These are phyloP conservation scores for Mortierella claussenii DNA, from an alignment of 192 early-diverging fungal genomes.

Conservation along the genomic window DNA sequence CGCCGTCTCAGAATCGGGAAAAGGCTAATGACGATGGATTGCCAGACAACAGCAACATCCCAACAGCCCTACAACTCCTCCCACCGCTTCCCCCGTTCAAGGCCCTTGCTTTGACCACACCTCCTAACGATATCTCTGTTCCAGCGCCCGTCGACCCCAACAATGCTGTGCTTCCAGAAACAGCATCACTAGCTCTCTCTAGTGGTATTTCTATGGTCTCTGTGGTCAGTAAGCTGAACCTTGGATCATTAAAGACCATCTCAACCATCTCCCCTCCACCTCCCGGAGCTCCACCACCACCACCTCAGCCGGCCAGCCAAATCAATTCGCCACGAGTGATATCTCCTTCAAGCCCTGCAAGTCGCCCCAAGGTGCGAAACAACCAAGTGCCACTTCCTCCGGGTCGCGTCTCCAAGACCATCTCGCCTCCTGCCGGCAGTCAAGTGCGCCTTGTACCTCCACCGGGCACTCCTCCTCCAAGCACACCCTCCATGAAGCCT, in stretches of 20 bases:
- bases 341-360: constrained; percentile 26
- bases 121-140: constrained; percentile 29
- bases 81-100: constrained; percentile 42
- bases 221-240: constrained; percentile 21
- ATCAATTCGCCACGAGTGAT: constrained; percentile 21
- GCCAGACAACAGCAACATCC: background rate
- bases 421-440: constrained; percentile 21
- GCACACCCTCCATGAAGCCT: constrained; percentile 21
- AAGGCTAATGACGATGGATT: no score
- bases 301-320: constrained; percentile 1
- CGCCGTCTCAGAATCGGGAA: no score
- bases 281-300: constrained; percentile 39
- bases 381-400: constrained; percentile 7
- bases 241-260: constrained; percentile 20
- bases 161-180: constrained; percentile 32
- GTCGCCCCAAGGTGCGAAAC: constrained; percentile 14
- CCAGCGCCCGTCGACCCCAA: constrained; percentile 6
- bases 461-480: constrained; percentile 30
- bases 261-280: constrained; percentile 44
- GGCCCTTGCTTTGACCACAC: constrained; percentile 36
- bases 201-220: constrained; percentile 32
- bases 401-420: constrained; percentile 25
- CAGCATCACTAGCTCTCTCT: constrained; percentile 34
- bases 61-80: constrained; percentile 27
- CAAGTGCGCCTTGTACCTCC: constrained; percentile 14